Evolutionary conservation across 495 filamentous ascomycete genomes (phyloP).

Genomic region (Lindgomyces ingoldianus): DNA sequence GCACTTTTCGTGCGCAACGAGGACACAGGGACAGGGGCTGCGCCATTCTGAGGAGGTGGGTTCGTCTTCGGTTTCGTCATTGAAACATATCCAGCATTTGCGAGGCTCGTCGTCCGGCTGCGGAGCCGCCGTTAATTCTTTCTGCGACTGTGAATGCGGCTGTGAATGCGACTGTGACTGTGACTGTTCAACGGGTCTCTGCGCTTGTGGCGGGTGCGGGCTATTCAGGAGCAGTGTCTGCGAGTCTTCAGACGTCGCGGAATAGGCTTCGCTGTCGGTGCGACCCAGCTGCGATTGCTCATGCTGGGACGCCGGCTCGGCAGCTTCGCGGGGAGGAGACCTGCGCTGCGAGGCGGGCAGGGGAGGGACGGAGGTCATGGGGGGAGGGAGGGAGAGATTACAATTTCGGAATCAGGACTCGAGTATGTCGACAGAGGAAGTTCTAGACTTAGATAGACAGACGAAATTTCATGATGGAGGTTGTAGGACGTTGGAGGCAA

Average conservation of each 20-base stretch:
- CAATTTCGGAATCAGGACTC: too few relatives aligned
- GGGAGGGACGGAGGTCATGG: slow-evolving; percentile 39
- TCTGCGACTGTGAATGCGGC: too few relatives aligned
- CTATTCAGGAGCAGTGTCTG: slow-evolving; percentile 44
- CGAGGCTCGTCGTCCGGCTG: slow-evolving; percentile 48
- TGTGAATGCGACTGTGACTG: not conserved
- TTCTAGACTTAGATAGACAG: too few relatives aligned
- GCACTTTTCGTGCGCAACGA: slow-evolving; percentile 89
- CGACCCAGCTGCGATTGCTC: slow-evolving; percentile 23
- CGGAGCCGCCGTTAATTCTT: slow-evolving; percentile 5
- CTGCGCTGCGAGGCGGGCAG: slow-evolving; percentile 30
- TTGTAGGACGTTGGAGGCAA: too few relatives aligned
- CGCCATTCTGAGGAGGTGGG: slow-evolving; percentile 72
- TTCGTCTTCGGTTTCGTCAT: slow-evolving; percentile 75
- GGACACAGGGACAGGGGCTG: slow-evolving; percentile 81
- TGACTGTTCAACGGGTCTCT: slow-evolving; percentile 1
- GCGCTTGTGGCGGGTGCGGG: not conserved
- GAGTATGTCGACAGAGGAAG: too few relatives aligned
- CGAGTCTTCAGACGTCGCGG: slow-evolving; percentile 40
- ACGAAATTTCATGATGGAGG: too few relatives aligned
- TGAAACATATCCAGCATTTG: slow-evolving; percentile 93
- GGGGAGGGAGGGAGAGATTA: not conserved
- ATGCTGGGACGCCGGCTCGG: slow-evolving; percentile 13
- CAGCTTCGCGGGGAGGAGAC: slow-evolving; percentile 11
- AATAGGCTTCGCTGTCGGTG: slow-evolving; percentile 36